phyloP scores from a whole-genome alignment of 345 rosid species.

The Limnanthes douglasii region DNA sequence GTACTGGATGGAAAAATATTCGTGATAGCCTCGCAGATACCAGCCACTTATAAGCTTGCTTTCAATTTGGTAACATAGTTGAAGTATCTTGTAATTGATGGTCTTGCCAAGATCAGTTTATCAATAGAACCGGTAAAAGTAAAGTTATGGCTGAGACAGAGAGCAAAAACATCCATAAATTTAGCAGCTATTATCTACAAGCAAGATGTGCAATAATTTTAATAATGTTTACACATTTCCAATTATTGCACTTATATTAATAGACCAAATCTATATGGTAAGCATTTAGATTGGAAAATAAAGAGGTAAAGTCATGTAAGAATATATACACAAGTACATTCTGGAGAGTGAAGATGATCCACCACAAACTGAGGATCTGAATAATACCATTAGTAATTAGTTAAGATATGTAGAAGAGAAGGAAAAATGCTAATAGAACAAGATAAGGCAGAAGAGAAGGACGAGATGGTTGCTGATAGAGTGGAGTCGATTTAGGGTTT shows the following conservation, averaged over 20 bases:
- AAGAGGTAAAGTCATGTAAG: constrained; percentile 10
- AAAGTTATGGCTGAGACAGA: constrained; percentile 56
- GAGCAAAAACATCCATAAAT: constrained; percentile 65
- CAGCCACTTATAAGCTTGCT: constrained; percentile 20
- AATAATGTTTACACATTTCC: not conserved
- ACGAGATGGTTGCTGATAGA: too few relatives aligned
- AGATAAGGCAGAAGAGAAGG: too few relatives aligned
- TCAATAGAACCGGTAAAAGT: constrained; percentile 62
- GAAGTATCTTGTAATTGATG: constrained; percentile 54
- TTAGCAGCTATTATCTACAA: constrained; percentile 67
- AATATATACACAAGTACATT: constrained; percentile 27
- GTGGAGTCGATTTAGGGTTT: too few relatives aligned
- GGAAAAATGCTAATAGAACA: too few relatives aligned
- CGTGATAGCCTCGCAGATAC: constrained; percentile 11
- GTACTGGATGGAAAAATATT: constrained; percentile 20
- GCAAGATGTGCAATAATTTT: constrained; percentile 6
- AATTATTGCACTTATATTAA: too few relatives aligned
- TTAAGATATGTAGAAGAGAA: too few relatives aligned
- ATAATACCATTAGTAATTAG: constrained; percentile 69
- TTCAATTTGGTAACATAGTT: constrained; percentile 61
- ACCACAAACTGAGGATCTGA: constrained; percentile 66
- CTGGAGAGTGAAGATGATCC: constrained; percentile 75
- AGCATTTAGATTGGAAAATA: too few relatives aligned
- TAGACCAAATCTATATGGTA: too few relatives aligned
- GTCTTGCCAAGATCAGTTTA: constrained; percentile 41